Base-by-base conservation (phyloP, 176 grass and related monocot genomes). In the Rhynchospora breviuscula region DNA sequence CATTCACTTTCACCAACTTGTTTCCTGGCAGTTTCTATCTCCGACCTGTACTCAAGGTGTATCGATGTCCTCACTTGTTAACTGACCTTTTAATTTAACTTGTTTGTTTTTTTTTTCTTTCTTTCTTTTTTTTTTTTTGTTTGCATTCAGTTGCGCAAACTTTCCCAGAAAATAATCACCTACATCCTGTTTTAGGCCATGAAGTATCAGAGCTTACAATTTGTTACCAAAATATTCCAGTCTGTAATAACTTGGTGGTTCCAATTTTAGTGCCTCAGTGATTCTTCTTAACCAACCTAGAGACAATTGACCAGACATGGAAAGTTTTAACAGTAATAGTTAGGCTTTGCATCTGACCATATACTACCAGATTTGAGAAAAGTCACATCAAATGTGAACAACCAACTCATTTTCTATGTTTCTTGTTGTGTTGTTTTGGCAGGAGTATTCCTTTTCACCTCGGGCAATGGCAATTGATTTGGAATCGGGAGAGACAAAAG, bases 21-120 rank as follows among this genome's bases (percentile, higher is more conserved):
- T 95, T 95, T 85, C 96, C 93, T 59, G 93, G 96, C 88, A 93
- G 89, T 82, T 99, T 95, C 83, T 99, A 93, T 91, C 88, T 99
- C 33, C 89, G 93, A 7, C 93, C 96, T 47, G 88, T 99, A 72
- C 91, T 99, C 18, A 99, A 99, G 92, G 92, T 98, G 48, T 44
- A 70, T 79, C 57, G 29, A 59, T 53, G 48, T 84, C 1, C 19
- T 51, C 12, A 51, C 18, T 71, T 46, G 7, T 8, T 21, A 63
- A 63, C 46, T 74, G 1, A 51, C 23, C 17, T 5, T 73, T 49
- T 73, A 49, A 8, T 64, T 73, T 13, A 51, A 40, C 35, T 40
- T n/a, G n/a, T 35, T 35, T 35, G 1, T 35, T 35, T 35, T 35
- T 35, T 35, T 35, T 35, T 35, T 35, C 33, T 35, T 1, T 35